Conservation (phyloP, 257 asterid genomes). For the Schizonepeta tenuifolia region DNA sequence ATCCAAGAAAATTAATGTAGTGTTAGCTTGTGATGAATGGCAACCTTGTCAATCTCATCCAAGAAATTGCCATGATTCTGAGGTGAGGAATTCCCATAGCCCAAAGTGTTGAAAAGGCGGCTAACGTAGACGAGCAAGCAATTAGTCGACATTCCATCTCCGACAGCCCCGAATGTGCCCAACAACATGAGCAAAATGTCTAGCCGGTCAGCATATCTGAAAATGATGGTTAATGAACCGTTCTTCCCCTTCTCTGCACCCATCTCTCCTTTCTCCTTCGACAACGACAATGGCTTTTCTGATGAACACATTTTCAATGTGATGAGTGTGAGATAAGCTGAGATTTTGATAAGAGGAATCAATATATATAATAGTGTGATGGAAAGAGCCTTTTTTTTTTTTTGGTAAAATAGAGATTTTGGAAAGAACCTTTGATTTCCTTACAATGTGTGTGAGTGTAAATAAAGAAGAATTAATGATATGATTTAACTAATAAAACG, state of each 20-base stretch:
- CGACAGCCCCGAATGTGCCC: slow-evolving; percentile 94
- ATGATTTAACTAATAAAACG: neutral
- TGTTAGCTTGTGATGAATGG: neutral
- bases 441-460: neutral
- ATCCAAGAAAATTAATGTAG: neutral
- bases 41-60: slow-evolving; percentile 74
- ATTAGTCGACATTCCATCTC: slow-evolving; percentile 86
- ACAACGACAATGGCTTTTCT: neutral
- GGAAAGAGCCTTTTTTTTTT: neutral
- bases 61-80: slow-evolving; percentile 57
- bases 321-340: neutral
- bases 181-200: slow-evolving; percentile 71
- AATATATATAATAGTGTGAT: neutral
- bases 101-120: slow-evolving; percentile 78
- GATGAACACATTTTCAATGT: slow-evolving; percentile 40
- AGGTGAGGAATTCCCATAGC: slow-evolving; percentile 60
- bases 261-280: slow-evolving; percentile 25
- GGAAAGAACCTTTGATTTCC: neutral
- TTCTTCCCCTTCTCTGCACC: slow-evolving; percentile 25
- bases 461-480: neutral
- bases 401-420: too few species aligned
- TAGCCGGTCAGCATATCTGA: slow-evolving; percentile 70
- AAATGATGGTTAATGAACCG: slow-evolving; percentile 47
- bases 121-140: slow-evolving; percentile 68
- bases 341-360: neutral